Evolutionary conservation across 108 stramenopile genomes (phyloP), one percentile per base, ranked within the genome.

Genomic region (Nitzschia sp.): DNA sequence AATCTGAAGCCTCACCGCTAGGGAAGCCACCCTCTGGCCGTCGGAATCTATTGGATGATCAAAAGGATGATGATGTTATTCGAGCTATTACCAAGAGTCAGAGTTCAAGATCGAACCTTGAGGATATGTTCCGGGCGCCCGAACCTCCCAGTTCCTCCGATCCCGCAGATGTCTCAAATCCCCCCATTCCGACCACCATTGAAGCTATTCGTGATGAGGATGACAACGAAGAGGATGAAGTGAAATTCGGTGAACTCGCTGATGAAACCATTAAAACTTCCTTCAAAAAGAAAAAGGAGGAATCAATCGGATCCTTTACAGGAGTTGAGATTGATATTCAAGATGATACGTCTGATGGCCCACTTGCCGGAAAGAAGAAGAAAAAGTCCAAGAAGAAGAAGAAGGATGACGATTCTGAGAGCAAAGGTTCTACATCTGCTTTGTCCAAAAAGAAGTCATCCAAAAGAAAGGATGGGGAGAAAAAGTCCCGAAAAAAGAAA

Each of bases 361-460:
- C 38, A 0, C n/a, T 58, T 11, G 11, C 38, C 57, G 29, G 34
- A 10, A 20, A 15, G 11, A 21, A 15, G 11, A 24, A 21, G 12
- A 54, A 24, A 54, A 58, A 40, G 38, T 38, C 29, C 12, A 58
- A 58, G 39, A 58, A 34, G 9, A 58, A 58, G 39, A 58, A 58
- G 39, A 58, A 58, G 39, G 57, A 58, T 37, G 57, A 58, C 25
- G 57, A 58, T 2, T 40, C 57, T 15, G 19, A n/a, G 12, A 58
- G 57, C 38, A 37, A 26, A 20, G 57, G 39, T 58, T 58, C 57
- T 34, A 11, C 38, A 7, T 37, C 57, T 3, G 12, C 57, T 9
- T 2, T 40, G 2, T 25, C 38, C 39, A 34, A 39, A 12, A 58
- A 40, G 57, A 58, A 37, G 12, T 1, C 46, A 17, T 38, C 24